Evolutionary conservation across 225 moss, liverwort and hornwort species (phyloP), one percentile per base, ranked within the genome.

Genomic region (Bryoerythrophyllum caledonicum): DNA sequence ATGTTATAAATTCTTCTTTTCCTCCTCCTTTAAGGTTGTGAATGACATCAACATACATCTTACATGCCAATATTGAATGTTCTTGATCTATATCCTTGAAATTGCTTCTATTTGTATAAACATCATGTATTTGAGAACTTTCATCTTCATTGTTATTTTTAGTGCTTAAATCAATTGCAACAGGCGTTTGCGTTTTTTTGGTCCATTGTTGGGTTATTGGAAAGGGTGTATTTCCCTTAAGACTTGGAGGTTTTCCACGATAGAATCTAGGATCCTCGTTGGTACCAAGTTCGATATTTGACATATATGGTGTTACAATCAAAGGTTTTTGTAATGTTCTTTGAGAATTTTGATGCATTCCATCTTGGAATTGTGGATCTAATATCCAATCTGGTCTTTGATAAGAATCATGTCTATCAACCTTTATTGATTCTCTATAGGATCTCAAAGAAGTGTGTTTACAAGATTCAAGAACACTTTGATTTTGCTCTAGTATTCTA

Each of bases 141-240:
- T 54, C 46, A 13, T 79, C 72, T 44, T 88, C 79, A 20, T 76
- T 59, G 2, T 13, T 40, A 23, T 84, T 78, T 69, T 85, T 80
- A 20, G 82, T 79, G 14, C 63, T 14, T 34, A 72, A 10, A 23
- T 88, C 69, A 7, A 38, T 24, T 61, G 21, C 27, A 19, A 17
- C 3, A 67, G 68, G 67, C 60, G 67, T 78, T 26, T 87, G 78
- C 71, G 75, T 44, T 30, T 97, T 97, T 3, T 81, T 86, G 2
- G 94, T 11, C 97, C 97, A 97, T 0, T 89, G 78, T 49, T 86
- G 83, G 21, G 55, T 64, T 1, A 60, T 1, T 48, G 56, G 15
- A 57, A 79, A 73, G 21, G 86, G 37, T 54, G 77, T 8, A 64
- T 44, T 19, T 55, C 86, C 72, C 46, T 23, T 87, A 14, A 74